phyloP scores from a whole-genome alignment of 495 filamentous ascomycete species.

The Talaromyces ruber region DNA sequence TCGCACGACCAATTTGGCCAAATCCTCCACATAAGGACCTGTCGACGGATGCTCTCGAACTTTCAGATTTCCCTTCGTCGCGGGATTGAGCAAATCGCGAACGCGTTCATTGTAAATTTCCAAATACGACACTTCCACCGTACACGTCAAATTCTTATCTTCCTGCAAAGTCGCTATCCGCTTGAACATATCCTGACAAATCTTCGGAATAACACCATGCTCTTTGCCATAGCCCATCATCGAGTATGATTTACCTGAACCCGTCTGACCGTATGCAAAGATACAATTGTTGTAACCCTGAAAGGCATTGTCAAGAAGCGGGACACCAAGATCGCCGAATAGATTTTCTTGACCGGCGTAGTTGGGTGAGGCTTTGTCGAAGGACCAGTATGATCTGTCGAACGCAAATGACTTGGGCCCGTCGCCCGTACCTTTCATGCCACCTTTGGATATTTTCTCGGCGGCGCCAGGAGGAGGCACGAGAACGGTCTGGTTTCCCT shows the following conservation, averaged over 20 bases:
- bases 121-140: slow-evolving; percentile 96
- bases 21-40: slow-evolving; percentile 94
- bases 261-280: slow-evolving; percentile 98
- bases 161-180: slow-evolving; percentile 67
- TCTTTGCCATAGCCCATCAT: slow-evolving; percentile 99
- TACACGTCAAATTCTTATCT: slow-evolving; percentile 75
- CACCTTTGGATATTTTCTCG: slow-evolving; percentile 48
- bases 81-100: slow-evolving; percentile 90
- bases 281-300: slow-evolving; percentile 99
- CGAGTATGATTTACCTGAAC: slow-evolving; percentile 96
- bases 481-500: slow-evolving; percentile 81
- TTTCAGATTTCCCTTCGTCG: slow-evolving; percentile 92
- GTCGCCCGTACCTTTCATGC: slow-evolving; percentile 58
- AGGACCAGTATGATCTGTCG: slow-evolving; percentile 97
- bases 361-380: slow-evolving; percentile 67
- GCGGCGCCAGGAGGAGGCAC: slow-evolving; percentile 62
- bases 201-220: slow-evolving; percentile 92
- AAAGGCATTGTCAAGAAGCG: slow-evolving; percentile 96
- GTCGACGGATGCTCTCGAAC: slow-evolving; percentile 97
- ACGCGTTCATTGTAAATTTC: slow-evolving; percentile 99
- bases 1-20: slow-evolving; percentile 95
- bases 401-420: slow-evolving; percentile 88
- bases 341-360: slow-evolving; percentile 89
- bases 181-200: slow-evolving; percentile 96
- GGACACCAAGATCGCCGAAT: slow-evolving; percentile 78